Evolutionary conservation across 2,329 filamentous ascomycete genomes (phyloP), one percentile per base, ranked within the genome.

Genomic region (Pyricularia pennisetigena): DNA sequence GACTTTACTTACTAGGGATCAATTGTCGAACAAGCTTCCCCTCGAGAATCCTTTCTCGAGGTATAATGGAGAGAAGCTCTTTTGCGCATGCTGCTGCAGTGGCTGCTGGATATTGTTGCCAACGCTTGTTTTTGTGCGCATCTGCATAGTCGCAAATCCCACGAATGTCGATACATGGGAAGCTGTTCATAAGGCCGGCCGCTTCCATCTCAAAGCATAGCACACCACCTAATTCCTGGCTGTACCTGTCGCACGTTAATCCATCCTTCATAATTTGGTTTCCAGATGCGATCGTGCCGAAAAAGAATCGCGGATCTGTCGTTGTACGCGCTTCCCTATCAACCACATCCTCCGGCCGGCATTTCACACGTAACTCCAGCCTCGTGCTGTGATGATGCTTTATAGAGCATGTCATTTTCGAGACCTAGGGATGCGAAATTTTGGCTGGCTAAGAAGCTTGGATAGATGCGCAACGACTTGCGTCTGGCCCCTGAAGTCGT

Each of bases 271-370:
- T 65, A 24, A 65, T 20, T 20, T 65, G 64, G 30, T 65, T 65
- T 1, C 28, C 64, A 20, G 64, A 65, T 20, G 64, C 64, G 29
- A 41, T 65, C 26, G 35, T 29, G 30, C 64, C 64, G 7, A 35
- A 65, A 35, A 49, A 35, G 14, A 35, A 23, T 4, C 23, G 23
- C 7, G 57, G 57, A 28, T 61, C 57, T 23, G 77, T 67, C 0
- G 80, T 77, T 2, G 81, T 83, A 12, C 74, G 75, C 20, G 68
- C 41, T 26, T 81, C 74, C 61, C 75, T 73, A 16, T 61, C 57
- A 16, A 61, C 23, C n/a, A 23, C 4, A 23, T 61, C 57, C 23
- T 24, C 57, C 23, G 26, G n/a, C n/a, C 26, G 23, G 57, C n/a
- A 61, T 61, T 61, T 61, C n/a, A 16, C 35, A 41, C 35, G 35